Base-by-base conservation (phyloP, 768 basidiomycete genomes). In the Boletus subparvulus region DNA sequence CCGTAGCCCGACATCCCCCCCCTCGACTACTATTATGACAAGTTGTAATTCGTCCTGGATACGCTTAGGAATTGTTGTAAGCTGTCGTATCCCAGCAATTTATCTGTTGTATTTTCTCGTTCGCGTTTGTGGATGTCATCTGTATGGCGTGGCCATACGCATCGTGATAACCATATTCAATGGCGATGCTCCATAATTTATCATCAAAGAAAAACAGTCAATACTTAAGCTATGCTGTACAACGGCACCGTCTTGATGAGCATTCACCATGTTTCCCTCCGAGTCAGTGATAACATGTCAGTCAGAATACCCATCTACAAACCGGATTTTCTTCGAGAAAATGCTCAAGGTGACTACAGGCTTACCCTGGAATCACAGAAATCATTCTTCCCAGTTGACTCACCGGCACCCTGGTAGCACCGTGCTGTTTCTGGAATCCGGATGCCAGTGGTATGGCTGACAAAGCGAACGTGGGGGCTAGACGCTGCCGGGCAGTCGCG, bases 1-100 rank as follows among this genome's bases (percentile, higher is more conserved):
- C 62, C 13, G 3, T 60, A 91, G 91, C 88, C 90, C 65, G 94
- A 96, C 13, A 88, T 95, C 53, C 94, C 94, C 44, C 46, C 88
- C 53, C 82, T 94, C 63, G 92, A 94, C 74, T 83, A 83, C 36
- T 97, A 94, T 80, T 94, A 95, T 80, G 94, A 96, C 84, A 96
- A 94, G 81, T 78, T 89, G 73, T 92, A 82, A 82, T 55, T 46
- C 41, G 17, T 28, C 44, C 17, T 43, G 37, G 46, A 51, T 54
- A 47, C 42, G 21, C 30, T 40, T 48, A 45, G 39, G 46, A 42
- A 47, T 40, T 41, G 47, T 63, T 71, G 60, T 64, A 52, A 50
- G 54, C 57, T 65, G 50, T 56, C 30, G 61, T 61, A 63, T 54
- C 42, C 44, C 47, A 54, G 55, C 60, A 56, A 58, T 63, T 50